Conservation (phyloP, 73 alveolate genomes). For the Tetrahymena malaccensis region DNA sequence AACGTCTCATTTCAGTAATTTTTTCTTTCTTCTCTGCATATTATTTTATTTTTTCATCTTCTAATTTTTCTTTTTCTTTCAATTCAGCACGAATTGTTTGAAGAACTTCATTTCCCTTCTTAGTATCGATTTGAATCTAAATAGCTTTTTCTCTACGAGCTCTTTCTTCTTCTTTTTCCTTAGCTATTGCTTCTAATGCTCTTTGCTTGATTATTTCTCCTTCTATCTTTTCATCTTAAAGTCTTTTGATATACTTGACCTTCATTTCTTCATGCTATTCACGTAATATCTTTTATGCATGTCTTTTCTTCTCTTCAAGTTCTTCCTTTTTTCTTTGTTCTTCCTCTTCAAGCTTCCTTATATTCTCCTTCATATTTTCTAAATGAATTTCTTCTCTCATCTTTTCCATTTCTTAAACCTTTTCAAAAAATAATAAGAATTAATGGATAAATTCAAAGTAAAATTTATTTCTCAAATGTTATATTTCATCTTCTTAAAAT, state of each 20-base stretch:
- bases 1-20: constrained; percentile 60
- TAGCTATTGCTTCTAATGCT: constrained; percentile 19
- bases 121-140: constrained; percentile 42
- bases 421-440: too few species aligned
- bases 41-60: constrained; percentile 71
- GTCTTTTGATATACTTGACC: constrained; percentile 55
- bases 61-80: constrained; percentile 64
- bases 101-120: constrained; percentile 35
- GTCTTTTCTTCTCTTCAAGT: constrained; percentile 58
- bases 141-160: constrained; percentile 60
- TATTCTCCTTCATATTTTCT: constrained; percentile 16
- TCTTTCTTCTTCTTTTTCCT: constrained; percentile 61
- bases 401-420: background rate
- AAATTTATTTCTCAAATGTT: background rate
- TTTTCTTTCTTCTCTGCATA: constrained; percentile 72
- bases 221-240: constrained; percentile 78
- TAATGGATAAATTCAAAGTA: background rate
- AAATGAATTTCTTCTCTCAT: constrained; percentile 18
- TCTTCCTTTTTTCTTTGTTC: constrained; percentile 66
- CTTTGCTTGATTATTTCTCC: constrained; percentile 73
- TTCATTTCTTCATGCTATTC: constrained; percentile 61
- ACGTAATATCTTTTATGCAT: constrained; percentile 57
- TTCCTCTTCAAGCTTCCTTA: constrained; percentile 41
- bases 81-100: constrained; percentile 32
- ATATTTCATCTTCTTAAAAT: too few species aligned